A percentile compares a stretch with the other conserved stretches of the same genome.
Evolutionary conservation across 352 stramenopile genomes (phyloP).

Genomic region (Pythium pyrilobum): DNA sequence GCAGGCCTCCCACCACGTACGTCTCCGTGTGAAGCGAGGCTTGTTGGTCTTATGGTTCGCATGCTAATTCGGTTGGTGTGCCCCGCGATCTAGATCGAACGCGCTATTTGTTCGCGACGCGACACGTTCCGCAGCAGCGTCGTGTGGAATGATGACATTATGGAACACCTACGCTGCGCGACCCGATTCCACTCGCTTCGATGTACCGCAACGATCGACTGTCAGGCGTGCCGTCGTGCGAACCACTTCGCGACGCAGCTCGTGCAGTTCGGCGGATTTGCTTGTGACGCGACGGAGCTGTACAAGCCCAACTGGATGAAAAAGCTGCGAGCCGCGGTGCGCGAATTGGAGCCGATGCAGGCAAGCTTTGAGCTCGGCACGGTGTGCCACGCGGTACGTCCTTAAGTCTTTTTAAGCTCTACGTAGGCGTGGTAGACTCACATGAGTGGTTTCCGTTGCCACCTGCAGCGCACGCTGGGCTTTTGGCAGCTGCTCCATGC

Average conservation of each 20-base stretch:
- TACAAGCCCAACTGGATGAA: constrained; percentile 67
- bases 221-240: constrained; percentile 66
- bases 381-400: constrained; percentile 67
- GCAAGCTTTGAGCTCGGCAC: constrained; percentile 68
- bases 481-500: constrained; percentile 81
- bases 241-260: constrained; percentile 58
- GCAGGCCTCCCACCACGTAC: constrained; percentile 56
- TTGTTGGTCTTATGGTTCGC: not conserved
- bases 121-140: constrained; percentile 63
- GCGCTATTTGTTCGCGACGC: constrained; percentile 59
- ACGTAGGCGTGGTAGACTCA: not conserved
- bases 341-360: constrained; percentile 23
- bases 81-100: constrained; percentile 47
- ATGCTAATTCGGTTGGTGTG: not conserved
- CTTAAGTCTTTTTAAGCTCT: not conserved
- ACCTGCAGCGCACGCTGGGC: constrained; percentile 46
- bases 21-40: constrained; percentile 8
- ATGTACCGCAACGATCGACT: constrained; percentile 35
- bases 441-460: not conserved
- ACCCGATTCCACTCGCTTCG: constrained; percentile 33
- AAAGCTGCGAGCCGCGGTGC: constrained; percentile 35
- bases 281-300: constrained; percentile 55
- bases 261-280: constrained; percentile 52
- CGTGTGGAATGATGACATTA: constrained; percentile 64
- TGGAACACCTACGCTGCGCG: constrained; percentile 41